Conservation (phyloP, 2,329 filamentous ascomycete genomes). For the Ambrosiella xylebori region DNA sequence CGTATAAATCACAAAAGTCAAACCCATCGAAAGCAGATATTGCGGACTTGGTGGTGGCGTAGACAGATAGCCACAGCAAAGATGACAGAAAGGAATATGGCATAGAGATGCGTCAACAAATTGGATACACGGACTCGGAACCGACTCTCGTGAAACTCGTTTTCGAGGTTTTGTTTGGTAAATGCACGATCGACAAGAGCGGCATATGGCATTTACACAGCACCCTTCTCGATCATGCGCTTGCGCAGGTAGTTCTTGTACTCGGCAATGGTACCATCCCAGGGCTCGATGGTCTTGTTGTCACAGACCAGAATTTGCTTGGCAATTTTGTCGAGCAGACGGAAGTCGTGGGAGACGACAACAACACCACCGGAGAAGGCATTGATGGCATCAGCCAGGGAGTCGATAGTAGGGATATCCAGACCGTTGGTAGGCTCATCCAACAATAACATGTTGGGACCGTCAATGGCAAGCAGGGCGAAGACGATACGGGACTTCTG, state of each 20-base stretch:
- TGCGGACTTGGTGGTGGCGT: background rate
- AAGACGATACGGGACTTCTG: conserved; percentile 98
- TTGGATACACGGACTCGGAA: background rate
- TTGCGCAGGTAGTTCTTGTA: conserved; percentile 99
- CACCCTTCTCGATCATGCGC: conserved; percentile 87
- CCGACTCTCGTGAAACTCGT: background rate
- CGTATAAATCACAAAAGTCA: background rate
- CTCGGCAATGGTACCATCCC: conserved; percentile 75
- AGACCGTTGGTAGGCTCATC: conserved; percentile 99
- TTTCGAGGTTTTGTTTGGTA: background rate
- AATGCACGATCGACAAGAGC: background rate
- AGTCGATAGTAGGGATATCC: conserved; percentile 97
- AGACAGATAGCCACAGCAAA: background rate
- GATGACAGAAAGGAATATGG: background rate
- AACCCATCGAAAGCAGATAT: background rate
- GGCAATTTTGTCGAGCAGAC: conserved; percentile 96
- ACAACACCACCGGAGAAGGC: conserved; percentile 92
- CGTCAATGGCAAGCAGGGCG: conserved; percentile 83
- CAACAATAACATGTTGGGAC: conserved; percentile 91
- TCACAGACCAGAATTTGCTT: conserved; percentile 99
- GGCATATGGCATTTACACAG: conserved; percentile 41
- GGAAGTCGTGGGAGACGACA: conserved; percentile 97
- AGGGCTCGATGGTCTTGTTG: conserved; percentile 80
- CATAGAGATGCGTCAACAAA: background rate
- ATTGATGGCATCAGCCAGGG: conserved; percentile 92